phyloP scores from a whole-genome alignment of 257 asterid species.

The Haberlea rhodopensis region DNA sequence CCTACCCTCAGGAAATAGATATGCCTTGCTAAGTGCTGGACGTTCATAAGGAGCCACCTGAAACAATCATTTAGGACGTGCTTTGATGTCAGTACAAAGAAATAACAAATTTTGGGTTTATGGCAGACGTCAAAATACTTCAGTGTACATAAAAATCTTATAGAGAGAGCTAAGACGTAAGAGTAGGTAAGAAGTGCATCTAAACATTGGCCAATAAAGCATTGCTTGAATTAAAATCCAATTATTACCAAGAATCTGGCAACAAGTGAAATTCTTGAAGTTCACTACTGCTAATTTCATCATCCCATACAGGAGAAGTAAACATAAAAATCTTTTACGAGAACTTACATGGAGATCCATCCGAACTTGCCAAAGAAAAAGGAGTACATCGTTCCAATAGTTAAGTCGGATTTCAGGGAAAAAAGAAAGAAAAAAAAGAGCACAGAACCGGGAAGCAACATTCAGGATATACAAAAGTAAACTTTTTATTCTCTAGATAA shows the following conservation, averaged over 20 bases:
- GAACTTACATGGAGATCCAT: not conserved
- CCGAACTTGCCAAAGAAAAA: not conserved
- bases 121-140: constrained; percentile 6
- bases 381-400: not conserved
- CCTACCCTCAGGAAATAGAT: constrained; percentile 94
- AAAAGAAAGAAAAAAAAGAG: constrained; percentile 9
- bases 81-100: constrained; percentile 10
- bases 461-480: not conserved
- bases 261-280: not conserved
- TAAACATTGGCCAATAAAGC: constrained; percentile 6
- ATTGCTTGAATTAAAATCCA: not conserved
- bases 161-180: not conserved
- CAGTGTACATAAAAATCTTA: not conserved
- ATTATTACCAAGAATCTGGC: constrained; percentile 1
- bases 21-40: constrained; percentile 94
- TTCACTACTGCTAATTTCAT: not conserved
- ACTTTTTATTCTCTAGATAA: not conserved
- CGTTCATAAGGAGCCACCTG: constrained; percentile 99
- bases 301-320: not conserved
- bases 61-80: constrained; percentile 30
- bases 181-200: constrained; percentile 5
- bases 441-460: not conserved
- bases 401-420: not conserved
- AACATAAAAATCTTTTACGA: not conserved
- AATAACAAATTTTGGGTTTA: not conserved